phyloP scores from a whole-genome alignment of 2,329 filamentous ascomycete species.

The Chaetoscypha palmicola region DNA sequence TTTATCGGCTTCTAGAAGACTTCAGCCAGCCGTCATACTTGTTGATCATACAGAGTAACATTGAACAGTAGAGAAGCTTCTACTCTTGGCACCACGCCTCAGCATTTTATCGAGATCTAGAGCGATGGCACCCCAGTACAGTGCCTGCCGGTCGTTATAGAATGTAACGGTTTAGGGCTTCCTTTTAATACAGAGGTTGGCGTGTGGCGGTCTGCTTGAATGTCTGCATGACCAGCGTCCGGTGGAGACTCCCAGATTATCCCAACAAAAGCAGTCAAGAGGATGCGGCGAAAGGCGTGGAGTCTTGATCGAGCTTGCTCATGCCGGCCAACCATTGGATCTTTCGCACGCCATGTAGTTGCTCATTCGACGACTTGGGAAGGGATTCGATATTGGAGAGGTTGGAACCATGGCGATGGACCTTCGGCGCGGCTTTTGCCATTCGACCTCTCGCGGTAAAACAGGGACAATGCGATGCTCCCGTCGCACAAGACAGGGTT shows the following conservation, averaged over 20 bases:
- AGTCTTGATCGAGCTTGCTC: no score
- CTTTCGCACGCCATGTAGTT: not conserved
- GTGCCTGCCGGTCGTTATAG: not conserved
- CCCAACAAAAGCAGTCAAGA: no score
- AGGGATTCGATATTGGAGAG: not conserved
- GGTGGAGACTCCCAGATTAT: not conserved
- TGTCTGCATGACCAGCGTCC: conserved; percentile 1
- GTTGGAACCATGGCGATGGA: conserved; percentile 2
- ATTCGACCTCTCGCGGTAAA: not conserved
- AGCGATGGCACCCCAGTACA: not conserved
- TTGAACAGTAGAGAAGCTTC: not conserved
- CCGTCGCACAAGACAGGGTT: conserved; percentile 6
- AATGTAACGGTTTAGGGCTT: conserved; percentile 1
- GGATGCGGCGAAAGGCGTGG: no score
- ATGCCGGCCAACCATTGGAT: no score
- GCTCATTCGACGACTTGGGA: not conserved
- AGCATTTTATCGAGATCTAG: not conserved
- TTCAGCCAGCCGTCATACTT: no score
- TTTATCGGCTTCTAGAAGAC: no score
- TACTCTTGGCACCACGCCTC: not conserved
- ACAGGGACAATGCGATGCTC: not conserved
- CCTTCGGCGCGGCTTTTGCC: conserved; percentile 2
- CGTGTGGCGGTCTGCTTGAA: not conserved
- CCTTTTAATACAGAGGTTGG: conserved; percentile 1
- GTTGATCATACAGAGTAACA: no score